A percentile compares a stretch with the other conserved stretches of the same genome.
These are phyloP conservation scores for Centaurea solstitialis DNA, from an alignment of 129 eudicot species.

Conservation along the genomic window DNA sequence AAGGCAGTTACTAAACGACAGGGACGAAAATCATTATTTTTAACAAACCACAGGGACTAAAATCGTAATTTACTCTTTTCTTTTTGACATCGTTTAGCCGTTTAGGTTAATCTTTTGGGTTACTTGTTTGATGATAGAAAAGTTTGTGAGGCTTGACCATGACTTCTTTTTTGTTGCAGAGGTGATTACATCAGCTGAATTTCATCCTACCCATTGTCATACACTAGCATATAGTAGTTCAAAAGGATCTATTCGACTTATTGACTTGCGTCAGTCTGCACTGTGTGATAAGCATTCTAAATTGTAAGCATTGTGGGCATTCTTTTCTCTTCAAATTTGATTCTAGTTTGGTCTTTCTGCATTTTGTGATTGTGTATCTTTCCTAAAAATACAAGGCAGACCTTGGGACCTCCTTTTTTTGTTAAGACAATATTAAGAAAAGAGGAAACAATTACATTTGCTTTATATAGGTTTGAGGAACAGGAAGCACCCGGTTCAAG, in stretches of 20 bases:
- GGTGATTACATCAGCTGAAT: conserved; percentile 97
- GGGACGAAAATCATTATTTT: too few species aligned
- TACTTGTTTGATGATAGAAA: conserved; percentile 7
- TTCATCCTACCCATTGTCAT: conserved; percentile 93
- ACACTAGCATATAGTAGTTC: conserved; percentile 96
- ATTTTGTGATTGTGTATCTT: background rate
- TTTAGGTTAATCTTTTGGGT: background rate
- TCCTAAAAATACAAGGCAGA: background rate
- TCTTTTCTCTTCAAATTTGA: background rate
- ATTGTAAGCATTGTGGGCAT: conserved; percentile 55
- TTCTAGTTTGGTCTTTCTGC: background rate
- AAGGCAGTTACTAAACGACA: too few species aligned
- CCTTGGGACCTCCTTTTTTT: background rate
- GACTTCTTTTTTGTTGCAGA: conserved; percentile 48
- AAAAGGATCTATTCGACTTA: conserved; percentile 94
- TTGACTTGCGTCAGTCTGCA: conserved; percentile 96
- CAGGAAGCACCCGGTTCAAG: conserved; percentile 97
- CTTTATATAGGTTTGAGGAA: conserved; percentile 79
- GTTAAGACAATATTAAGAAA: background rate
- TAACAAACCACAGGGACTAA: too few species aligned
- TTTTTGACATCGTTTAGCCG: background rate
- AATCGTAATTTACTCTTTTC: too few species aligned
- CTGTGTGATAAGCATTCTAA: conserved; percentile 90
- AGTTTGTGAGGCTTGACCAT: conserved; percentile 16
- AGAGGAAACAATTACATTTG: conserved; percentile 5